Evolutionary conservation across 2,329 filamentous ascomycete species (phyloP).

Genomic region (Huntiella moniliformis): DNA sequence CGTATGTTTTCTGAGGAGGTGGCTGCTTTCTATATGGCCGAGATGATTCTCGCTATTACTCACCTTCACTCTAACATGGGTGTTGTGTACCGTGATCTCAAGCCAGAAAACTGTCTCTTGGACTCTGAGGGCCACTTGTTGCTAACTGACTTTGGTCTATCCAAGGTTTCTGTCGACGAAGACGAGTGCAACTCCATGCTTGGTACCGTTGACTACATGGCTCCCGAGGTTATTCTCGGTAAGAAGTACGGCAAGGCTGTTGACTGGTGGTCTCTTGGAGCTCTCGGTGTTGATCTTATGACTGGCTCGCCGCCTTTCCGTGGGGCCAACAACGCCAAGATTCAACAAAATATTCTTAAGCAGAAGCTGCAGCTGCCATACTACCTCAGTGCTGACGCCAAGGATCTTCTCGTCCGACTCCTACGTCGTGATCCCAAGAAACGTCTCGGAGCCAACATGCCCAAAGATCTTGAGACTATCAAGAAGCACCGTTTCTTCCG

Average conservation of each 20-base stretch:
- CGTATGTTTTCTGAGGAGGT: conserved; percentile 86
- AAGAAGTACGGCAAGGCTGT: conserved; percentile 84
- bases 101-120: conserved; percentile 92
- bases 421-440: conserved; percentile 85
- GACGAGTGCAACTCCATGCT: conserved; percentile 76
- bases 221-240: conserved; percentile 78
- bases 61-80: conserved; percentile 84
- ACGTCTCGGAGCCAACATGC: conserved; percentile 72
- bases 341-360: conserved; percentile 88
- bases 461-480: conserved; percentile 67
- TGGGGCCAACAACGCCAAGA: conserved; percentile 80
- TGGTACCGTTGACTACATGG: conserved; percentile 97
- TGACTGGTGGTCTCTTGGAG: conserved; percentile 97
- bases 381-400: conserved; percentile 77
- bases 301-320: conserved; percentile 84
- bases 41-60: conserved; percentile 85
- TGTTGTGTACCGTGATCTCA: conserved; percentile 90
- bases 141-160: conserved; percentile 89
- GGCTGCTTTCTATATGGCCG: conserved; percentile 94
- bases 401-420: conserved; percentile 78
- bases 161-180: conserved; percentile 67
- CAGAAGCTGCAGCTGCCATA: conserved; percentile 80
- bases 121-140: conserved; percentile 83
- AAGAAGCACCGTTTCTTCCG: conserved; percentile 93
- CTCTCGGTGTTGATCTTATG: conserved; percentile 78